These are phyloP conservation scores for Neltuma alba DNA, from an alignment of 306 rosid genomes.

Conservation along the genomic window DNA sequence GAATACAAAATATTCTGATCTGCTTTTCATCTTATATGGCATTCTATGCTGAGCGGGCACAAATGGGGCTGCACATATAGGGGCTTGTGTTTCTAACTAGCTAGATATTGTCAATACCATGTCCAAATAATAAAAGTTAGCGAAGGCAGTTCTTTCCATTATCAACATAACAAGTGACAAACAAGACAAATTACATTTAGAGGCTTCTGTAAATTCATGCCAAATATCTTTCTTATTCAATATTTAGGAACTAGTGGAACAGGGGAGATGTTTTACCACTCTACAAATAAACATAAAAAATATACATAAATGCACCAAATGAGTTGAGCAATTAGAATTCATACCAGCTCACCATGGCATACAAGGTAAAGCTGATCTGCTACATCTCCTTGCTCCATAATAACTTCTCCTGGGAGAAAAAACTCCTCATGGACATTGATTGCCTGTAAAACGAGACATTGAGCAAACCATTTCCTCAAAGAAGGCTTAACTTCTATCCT, in stretches of 20 bases:
- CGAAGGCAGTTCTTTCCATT: no score
- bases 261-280: not conserved
- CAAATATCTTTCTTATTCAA: not conserved
- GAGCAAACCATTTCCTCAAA: constrained; percentile 13
- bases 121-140: no score
- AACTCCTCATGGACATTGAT: constrained; percentile 61
- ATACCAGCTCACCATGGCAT: constrained; percentile 69
- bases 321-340: constrained; percentile 2
- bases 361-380: constrained; percentile 61
- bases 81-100: no score
- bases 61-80: no score
- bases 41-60: no score
- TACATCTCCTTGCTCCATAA: constrained; percentile 57
- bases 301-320: not conserved
- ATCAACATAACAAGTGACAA: no score
- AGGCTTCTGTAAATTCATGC: not conserved
- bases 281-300: not conserved
- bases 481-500: constrained; percentile 3
- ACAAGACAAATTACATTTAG: not conserved
- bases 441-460: constrained; percentile 48
- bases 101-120: no score
- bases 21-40: no score
- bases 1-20: not conserved
- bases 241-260: not conserved
- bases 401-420: constrained; percentile 67